These are phyloP conservation scores for Trypanosoma scelopori DNA, from an alignment of 208 protist genomes.

Conservation along the genomic window DNA sequence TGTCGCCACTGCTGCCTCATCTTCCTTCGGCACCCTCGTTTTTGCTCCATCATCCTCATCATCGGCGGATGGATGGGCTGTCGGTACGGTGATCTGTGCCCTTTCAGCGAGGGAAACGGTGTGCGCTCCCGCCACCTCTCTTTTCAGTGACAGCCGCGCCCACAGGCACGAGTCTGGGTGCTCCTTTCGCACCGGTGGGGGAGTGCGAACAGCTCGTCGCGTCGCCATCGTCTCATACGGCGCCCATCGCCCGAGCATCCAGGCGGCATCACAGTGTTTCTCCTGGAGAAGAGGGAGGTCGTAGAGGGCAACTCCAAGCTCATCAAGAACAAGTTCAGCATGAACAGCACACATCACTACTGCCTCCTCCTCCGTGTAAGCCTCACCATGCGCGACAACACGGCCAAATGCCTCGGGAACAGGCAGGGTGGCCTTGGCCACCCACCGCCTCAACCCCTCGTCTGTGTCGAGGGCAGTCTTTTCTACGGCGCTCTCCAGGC, in stretches of 20 bases:
- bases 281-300: slow-evolving; percentile 68
- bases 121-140: slow-evolving; percentile 13
- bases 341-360: slow-evolving; percentile 78
- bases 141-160: slow-evolving; percentile 31
- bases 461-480: slow-evolving; percentile 20
- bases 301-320: slow-evolving; percentile 68
- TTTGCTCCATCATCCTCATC: not conserved
- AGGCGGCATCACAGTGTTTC: slow-evolving; percentile 72
- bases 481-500: slow-evolving; percentile 32
- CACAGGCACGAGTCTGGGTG: slow-evolving; percentile 48
- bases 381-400: slow-evolving; percentile 71
- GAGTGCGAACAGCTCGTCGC: slow-evolving; percentile 20
- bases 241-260: slow-evolving; percentile 72
- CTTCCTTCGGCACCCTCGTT: not conserved
- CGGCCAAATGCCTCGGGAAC: slow-evolving; percentile 20
- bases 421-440: slow-evolving; percentile 37
- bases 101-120: not conserved
- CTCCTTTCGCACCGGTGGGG: slow-evolving; percentile 81
- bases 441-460: slow-evolving; percentile 25
- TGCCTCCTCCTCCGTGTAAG: slow-evolving; percentile 58
- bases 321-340: slow-evolving; percentile 80
- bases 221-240: slow-evolving; percentile 24
- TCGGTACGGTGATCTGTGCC: not conserved
- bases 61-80: not conserved
- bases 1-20: not conserved